phyloP scores from a whole-genome alignment of 2,329 filamentous ascomycete species.

The Thielaviopsis populi region DNA sequence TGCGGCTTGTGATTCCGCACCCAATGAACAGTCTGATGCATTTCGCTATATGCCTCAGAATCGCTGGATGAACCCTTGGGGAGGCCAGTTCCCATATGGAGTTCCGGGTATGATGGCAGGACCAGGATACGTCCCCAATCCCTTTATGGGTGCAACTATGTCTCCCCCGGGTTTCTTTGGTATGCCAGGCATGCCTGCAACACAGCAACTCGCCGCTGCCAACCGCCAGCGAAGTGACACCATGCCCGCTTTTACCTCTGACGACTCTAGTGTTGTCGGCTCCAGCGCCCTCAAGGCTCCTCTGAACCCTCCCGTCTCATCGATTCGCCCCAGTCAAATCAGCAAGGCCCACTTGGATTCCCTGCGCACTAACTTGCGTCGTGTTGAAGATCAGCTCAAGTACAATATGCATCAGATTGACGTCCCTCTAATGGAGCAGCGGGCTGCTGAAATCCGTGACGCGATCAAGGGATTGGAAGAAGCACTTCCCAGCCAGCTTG shows the following conservation, averaged over 20 bases:
- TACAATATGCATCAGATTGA: conserved; percentile 51
- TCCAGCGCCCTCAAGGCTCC: conserved; percentile 18
- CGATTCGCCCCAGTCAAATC: conserved; percentile 45
- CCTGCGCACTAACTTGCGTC: conserved; percentile 31
- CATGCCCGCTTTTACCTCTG: background rate
- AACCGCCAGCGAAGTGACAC: conserved; percentile 9
- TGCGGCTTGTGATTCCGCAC: background rate
- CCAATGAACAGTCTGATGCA: conserved; percentile 10
- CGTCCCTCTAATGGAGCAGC: conserved; percentile 34
- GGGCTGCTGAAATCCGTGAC: conserved; percentile 28
- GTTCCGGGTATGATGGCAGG: conserved; percentile 12
- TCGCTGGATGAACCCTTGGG: conserved; percentile 16
- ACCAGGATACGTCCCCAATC: conserved; percentile 7
- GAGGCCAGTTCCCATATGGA: conserved; percentile 14
- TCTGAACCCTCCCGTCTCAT: conserved; percentile 35
- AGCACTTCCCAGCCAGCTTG: conserved; percentile 30
- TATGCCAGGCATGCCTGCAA: conserved; percentile 2
- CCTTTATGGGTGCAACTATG: conserved; percentile 13
- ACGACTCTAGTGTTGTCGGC: background rate
- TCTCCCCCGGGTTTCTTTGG: conserved; percentile 6
- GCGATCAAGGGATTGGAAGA: conserved; percentile 37
- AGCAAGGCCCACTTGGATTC: conserved; percentile 42
- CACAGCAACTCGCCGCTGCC: background rate
- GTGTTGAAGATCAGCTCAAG: conserved; percentile 40
- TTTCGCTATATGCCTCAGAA: conserved; percentile 11